These are phyloP conservation scores for Magnaporthiopsis poae DNA, from an alignment of 2,329 filamentous ascomycete species.

Conservation along the genomic window DNA sequence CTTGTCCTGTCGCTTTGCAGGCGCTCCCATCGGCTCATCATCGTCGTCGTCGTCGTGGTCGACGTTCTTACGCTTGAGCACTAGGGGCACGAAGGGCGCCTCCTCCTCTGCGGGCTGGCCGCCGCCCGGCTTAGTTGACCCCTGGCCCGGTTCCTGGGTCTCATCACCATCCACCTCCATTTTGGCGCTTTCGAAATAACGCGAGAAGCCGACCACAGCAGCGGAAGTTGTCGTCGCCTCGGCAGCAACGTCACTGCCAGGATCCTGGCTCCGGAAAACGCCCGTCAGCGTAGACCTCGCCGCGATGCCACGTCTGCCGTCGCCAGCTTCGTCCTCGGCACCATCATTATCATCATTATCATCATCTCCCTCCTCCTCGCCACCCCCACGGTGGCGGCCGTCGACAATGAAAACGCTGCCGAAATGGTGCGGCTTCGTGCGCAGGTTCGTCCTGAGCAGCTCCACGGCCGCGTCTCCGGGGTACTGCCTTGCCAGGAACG, in stretches of 20 bases:
- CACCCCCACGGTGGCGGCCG: constrained; percentile 6
- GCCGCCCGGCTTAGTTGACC: background rate
- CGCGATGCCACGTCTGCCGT: constrained; percentile 14
- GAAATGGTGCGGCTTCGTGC: constrained; percentile 24
- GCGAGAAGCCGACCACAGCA: background rate
- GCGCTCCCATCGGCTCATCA: constrained; percentile 20
- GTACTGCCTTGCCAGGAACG: constrained; percentile 62
- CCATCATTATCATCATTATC: constrained; percentile 28
- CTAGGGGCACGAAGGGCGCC: constrained; percentile 12
- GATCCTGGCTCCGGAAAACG: background rate
- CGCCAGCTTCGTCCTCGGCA: constrained; percentile 24
- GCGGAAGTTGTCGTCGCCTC: constrained; percentile 10
- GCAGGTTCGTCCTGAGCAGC: constrained; percentile 53
- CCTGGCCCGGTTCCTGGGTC: background rate
- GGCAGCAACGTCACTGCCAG: background rate
- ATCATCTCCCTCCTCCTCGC: constrained; percentile 16
- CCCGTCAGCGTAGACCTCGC: background rate
- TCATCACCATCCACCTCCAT: constrained; percentile 3
- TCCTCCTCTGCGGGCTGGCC: background rate
- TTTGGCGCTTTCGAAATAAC: background rate
- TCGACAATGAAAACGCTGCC: constrained; percentile 18
- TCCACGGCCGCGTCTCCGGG: constrained; percentile 58
- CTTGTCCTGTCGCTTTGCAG: constrained; percentile 16
- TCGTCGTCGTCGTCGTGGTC: constrained; percentile 28
- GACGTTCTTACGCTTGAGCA: constrained; percentile 34